A percentile compares a stretch with the other conserved stretches of the same genome.
phyloP scores from a whole-genome alignment of 139 green algal species.

The Chlamydomonas incerta region DNA sequence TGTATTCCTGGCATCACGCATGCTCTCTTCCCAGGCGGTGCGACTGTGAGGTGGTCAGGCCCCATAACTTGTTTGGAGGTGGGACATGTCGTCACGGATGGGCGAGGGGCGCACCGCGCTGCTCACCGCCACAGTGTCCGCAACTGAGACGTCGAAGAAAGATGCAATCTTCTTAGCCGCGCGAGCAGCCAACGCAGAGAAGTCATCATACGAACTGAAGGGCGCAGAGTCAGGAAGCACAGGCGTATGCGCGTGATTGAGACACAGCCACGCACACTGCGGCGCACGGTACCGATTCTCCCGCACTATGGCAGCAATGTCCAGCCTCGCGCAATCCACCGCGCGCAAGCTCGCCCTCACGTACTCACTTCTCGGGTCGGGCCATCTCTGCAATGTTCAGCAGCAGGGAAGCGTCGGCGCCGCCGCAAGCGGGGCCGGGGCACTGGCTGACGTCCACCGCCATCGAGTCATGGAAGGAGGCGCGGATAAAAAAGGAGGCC shows the following conservation, averaged over 20 bases:
- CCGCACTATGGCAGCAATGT: no score
- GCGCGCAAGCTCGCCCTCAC: not conserved
- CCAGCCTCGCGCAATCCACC: not conserved
- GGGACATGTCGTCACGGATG: no score
- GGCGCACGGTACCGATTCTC: no score
- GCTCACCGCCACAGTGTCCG: conserved; percentile 13
- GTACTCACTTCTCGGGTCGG: conserved; percentile 14
- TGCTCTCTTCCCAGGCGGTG: no score
- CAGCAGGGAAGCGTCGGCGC: not conserved
- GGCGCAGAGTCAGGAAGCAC: no score
- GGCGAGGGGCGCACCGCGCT: no score
- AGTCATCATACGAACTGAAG: not conserved
- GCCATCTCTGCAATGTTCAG: not conserved
- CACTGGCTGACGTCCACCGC: not conserved
- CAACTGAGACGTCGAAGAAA: conserved; percentile 1
- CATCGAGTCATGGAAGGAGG: not conserved
- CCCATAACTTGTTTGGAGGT: no score
- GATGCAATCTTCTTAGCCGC: not conserved
- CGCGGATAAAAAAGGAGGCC: not conserved
- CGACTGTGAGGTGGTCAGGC: no score
- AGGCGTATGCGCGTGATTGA: no score
- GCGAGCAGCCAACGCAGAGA: not conserved
- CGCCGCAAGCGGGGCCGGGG: not conserved
- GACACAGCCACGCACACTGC: no score
- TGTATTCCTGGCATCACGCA: no score